phyloP scores from a whole-genome alignment of 176 grass and related monocot species.

The Aegilops longissima region DNA sequence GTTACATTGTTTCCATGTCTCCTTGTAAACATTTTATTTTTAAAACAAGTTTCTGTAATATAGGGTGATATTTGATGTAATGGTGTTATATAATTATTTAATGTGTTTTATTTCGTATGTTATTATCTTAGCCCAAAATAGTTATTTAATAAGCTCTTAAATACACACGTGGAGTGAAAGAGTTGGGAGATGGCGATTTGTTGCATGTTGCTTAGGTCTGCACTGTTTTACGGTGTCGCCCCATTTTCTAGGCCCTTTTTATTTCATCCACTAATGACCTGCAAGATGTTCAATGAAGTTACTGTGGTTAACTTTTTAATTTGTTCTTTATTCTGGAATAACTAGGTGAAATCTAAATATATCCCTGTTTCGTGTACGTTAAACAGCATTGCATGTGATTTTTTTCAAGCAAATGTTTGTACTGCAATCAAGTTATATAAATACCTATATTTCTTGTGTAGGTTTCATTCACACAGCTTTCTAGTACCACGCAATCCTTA shows the following conservation, averaged over 20 bases:
- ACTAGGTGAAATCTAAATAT: not conserved
- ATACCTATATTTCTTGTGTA: not conserved
- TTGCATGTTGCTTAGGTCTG: constrained; percentile 18
- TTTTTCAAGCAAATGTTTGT: not conserved
- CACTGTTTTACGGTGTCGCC: not conserved
- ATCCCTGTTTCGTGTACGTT: not conserved
- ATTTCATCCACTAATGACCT: not conserved
- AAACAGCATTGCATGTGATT: not conserved
- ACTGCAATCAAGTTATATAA: constrained; percentile 11
- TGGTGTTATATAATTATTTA: not conserved
- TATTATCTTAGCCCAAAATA: not conserved
- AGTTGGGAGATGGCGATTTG: not conserved
- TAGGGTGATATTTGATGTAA: not conserved
- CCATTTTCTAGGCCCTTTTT: not conserved
- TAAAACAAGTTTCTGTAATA: not conserved
- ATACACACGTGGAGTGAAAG: not conserved
- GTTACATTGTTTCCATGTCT: not conserved
- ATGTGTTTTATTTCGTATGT: not conserved
- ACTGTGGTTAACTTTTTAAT: not conserved
- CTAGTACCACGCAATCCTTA: not conserved
- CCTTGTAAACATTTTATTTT: not conserved
- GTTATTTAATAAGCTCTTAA: constrained; percentile 12
- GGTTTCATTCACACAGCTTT: not conserved
- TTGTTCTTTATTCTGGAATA: not conserved
- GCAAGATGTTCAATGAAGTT: constrained; percentile 3